Evolutionary conservation across 495 filamentous ascomycete genomes (phyloP).

Genomic region (Amorphotheca resinae): DNA sequence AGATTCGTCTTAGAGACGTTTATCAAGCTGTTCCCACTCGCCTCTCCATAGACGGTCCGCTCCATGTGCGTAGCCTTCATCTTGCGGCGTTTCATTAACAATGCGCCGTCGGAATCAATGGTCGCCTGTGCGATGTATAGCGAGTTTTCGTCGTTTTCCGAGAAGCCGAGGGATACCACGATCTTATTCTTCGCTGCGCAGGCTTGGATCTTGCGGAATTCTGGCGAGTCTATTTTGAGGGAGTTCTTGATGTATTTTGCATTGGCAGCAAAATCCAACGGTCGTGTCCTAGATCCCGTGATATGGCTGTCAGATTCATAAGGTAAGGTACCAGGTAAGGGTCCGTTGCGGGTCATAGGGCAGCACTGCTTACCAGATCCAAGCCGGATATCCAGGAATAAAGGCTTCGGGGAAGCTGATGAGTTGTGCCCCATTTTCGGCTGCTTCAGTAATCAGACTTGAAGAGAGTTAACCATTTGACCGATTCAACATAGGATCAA

Average conservation of each 20-base stretch:
- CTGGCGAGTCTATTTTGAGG: conserved; percentile 29
- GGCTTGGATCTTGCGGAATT: conserved; percentile 33
- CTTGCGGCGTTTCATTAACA: conserved; percentile 37
- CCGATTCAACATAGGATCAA: too few species aligned
- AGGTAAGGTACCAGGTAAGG: too few species aligned
- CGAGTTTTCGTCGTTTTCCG: conserved; percentile 33
- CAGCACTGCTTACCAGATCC: conserved; percentile 54
- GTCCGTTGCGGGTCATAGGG: too few species aligned
- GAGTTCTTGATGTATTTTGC: conserved; percentile 40
- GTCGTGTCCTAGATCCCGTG: too few species aligned
- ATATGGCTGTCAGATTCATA: too few species aligned
- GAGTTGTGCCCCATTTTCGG: conserved; percentile 34
- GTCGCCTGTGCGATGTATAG: conserved; percentile 46
- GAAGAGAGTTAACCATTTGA: too few species aligned
- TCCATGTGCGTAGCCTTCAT: conserved; percentile 53
- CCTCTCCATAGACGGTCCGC: conserved; percentile 47
- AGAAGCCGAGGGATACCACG: conserved; percentile 39
- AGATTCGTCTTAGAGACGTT: too few species aligned
- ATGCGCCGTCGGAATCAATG: conserved; percentile 32
- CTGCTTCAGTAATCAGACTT: conserved; percentile 42
- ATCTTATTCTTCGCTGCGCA: conserved; percentile 32
- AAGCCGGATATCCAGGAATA: conserved; percentile 43
- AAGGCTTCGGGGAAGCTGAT: conserved; percentile 44
- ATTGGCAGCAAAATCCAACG: conserved; percentile 30
- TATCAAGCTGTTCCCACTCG: conserved; percentile 28